These are phyloP conservation scores for Penicillium sp. DNA, from an alignment of 2,329 filamentous ascomycete species.

Conservation along the genomic window DNA sequence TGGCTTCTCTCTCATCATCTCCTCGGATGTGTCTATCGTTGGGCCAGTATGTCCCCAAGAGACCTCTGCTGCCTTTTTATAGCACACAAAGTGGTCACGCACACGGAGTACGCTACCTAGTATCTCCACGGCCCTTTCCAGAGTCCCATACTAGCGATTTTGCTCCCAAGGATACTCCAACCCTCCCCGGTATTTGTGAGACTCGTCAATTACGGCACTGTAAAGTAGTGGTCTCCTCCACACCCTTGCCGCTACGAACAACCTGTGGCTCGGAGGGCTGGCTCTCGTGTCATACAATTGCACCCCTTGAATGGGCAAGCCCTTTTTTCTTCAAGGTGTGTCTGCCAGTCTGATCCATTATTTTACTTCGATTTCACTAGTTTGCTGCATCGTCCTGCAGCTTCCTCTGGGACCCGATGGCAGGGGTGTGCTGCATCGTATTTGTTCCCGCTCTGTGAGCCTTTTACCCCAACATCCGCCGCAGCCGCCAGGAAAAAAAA, in stretches of 20 bases:
- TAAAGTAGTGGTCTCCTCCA: background rate
- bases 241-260: background rate
- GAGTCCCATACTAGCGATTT: background rate
- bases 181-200: background rate
- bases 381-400: constrained; percentile 5
- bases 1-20: constrained; percentile 1
- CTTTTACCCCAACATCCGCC: constrained; percentile 20
- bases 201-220: background rate
- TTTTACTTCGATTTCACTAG: background rate
- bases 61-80: constrained; percentile 5
- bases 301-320: background rate
- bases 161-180: background rate
- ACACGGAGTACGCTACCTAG: constrained; percentile 5
- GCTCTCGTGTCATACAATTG: background rate
- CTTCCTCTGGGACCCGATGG: constrained; percentile 9
- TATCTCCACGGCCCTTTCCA: constrained; percentile 11
- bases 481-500: constrained; percentile 21
- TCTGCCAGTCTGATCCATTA: background rate
- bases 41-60: background rate
- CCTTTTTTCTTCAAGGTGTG: background rate
- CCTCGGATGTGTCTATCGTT: background rate
- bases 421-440: constrained; percentile 9
- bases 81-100: constrained; percentile 8
- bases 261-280: background rate
- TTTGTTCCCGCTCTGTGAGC: background rate